phyloP scores from a whole-genome alignment of 2,329 filamentous ascomycete species.

The Penicillium expansum region DNA sequence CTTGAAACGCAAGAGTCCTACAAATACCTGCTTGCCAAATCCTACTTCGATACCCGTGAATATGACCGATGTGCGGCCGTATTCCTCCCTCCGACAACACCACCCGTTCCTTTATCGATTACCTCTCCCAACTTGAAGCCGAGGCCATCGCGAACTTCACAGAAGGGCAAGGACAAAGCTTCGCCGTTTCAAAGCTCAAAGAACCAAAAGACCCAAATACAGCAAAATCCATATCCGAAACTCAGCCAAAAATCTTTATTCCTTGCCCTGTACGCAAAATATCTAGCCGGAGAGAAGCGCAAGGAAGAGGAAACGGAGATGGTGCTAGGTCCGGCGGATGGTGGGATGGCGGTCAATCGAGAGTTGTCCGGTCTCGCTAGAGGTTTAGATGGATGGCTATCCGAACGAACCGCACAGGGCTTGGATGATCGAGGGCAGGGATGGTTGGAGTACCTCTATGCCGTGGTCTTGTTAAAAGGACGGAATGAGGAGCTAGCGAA shows the following conservation, averaged over 20 bases:
- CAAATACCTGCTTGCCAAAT: conserved; percentile 85
- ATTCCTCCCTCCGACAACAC: conserved; percentile 76
- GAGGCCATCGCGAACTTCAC: conserved; percentile 42
- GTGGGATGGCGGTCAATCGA: conserved; percentile 79
- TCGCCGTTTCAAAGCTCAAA: conserved; percentile 38
- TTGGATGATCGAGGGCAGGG: conserved; percentile 68
- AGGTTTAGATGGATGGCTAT: conserved; percentile 78
- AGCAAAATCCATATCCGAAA: conserved; percentile 44
- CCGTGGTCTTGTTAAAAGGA: conserved; percentile 82
- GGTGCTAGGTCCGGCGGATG: conserved; percentile 90
- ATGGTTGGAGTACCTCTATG: conserved; percentile 85
- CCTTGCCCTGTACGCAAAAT: conserved; percentile 86
- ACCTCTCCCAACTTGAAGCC: conserved; percentile 38
- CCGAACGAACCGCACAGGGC: conserved; percentile 60
- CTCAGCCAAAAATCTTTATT: conserved; percentile 92
- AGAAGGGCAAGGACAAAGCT: conserved; percentile 63
- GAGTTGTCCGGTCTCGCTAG: conserved; percentile 74
- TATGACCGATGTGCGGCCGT: conserved; percentile 90
- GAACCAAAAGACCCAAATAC: conserved; percentile 32
- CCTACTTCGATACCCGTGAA: conserved; percentile 92
- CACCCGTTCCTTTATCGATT: conserved; percentile 60
- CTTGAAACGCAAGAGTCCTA: conserved; percentile 77
- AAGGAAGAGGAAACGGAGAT: conserved; percentile 97
- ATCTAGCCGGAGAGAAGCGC: conserved; percentile 89
- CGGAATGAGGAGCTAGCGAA: conserved; percentile 86